These are phyloP conservation scores for Xylaria sp. DNA, from an alignment of 2,329 filamentous ascomycete genomes.

Conservation along the genomic window DNA sequence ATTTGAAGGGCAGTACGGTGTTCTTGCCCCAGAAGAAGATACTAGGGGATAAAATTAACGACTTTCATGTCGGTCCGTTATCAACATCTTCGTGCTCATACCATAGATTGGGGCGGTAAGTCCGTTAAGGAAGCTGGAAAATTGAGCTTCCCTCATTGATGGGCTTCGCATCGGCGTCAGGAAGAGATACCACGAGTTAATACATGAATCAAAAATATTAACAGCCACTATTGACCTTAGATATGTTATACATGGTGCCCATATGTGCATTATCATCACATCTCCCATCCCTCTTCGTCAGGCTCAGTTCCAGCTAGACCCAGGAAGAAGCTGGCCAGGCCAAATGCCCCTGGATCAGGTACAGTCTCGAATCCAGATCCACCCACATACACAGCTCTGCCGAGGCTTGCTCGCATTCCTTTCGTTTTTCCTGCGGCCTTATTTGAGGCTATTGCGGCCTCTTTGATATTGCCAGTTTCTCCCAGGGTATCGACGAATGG, in stretches of 20 bases:
- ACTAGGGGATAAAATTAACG: slow-evolving; percentile 21
- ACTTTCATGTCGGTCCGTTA: neutral
- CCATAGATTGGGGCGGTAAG: slow-evolving; percentile 21
- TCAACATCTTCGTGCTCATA: slow-evolving; percentile 14
- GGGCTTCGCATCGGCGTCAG: slow-evolving; percentile 37
- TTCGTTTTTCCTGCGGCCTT: slow-evolving; percentile 85
- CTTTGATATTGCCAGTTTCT: slow-evolving; percentile 71
- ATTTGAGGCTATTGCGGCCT: slow-evolving; percentile 79
- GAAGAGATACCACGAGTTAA: slow-evolving; percentile 42
- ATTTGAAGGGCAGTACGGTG: slow-evolving; percentile 14
- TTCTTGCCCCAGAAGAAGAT: slow-evolving; percentile 20
- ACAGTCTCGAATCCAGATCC: slow-evolving; percentile 76
- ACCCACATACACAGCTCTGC: slow-evolving; percentile 84
- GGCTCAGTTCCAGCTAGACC: slow-evolving; percentile 72
- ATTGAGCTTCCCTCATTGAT: slow-evolving; percentile 28
- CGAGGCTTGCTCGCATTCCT: slow-evolving; percentile 90
- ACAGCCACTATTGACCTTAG: slow-evolving; percentile 27
- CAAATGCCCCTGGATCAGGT: slow-evolving; percentile 75
- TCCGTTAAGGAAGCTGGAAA: slow-evolving; percentile 23
- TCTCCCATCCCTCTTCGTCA: slow-evolving; percentile 54
- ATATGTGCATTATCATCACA: slow-evolving; percentile 37
- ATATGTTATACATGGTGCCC: slow-evolving; percentile 31
- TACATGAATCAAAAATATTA: slow-evolving; percentile 30
- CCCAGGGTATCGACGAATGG: slow-evolving; percentile 83
- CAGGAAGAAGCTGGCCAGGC: slow-evolving; percentile 80